phyloP scores from a whole-genome alignment of 306 rosid species.

The Rosa multiflora region DNA sequence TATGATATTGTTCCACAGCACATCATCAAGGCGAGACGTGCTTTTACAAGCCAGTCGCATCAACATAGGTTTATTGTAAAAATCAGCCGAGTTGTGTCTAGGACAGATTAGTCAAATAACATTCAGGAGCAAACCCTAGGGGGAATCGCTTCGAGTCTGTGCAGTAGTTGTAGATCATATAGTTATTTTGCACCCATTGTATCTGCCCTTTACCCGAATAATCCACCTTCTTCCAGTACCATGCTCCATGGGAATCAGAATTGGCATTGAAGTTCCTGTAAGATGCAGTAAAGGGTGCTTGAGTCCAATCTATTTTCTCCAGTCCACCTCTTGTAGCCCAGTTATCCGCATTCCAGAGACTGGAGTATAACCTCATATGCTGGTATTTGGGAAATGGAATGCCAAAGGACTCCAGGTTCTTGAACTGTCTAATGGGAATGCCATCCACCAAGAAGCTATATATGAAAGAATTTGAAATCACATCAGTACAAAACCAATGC shows the following conservation, averaged over 20 bases:
- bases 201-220: constrained; percentile 16
- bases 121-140: constrained; percentile 40
- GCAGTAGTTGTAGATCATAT: constrained; percentile 49
- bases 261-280: constrained; percentile 23
- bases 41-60: background rate
- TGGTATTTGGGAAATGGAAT: constrained; percentile 30
- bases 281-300: constrained; percentile 34
- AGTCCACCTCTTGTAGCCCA: constrained; percentile 42
- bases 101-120: constrained; percentile 9
- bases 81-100: background rate
- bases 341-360: constrained; percentile 47
- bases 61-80: background rate
- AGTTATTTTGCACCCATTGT: constrained; percentile 27
- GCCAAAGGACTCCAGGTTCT: constrained; percentile 29
- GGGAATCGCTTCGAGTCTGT: constrained; percentile 32
- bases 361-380: constrained; percentile 40
- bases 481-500: background rate
- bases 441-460: constrained; percentile 42
- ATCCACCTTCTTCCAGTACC: constrained; percentile 33
- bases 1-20: background rate
- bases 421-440: constrained; percentile 38
- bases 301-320: constrained; percentile 37
- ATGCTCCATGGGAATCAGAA: constrained; percentile 1
- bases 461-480: background rate
- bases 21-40: background rate